Evolutionary conservation across 2,329 filamentous ascomycete genomes (phyloP).

Genomic region (Shiraia sp.): DNA sequence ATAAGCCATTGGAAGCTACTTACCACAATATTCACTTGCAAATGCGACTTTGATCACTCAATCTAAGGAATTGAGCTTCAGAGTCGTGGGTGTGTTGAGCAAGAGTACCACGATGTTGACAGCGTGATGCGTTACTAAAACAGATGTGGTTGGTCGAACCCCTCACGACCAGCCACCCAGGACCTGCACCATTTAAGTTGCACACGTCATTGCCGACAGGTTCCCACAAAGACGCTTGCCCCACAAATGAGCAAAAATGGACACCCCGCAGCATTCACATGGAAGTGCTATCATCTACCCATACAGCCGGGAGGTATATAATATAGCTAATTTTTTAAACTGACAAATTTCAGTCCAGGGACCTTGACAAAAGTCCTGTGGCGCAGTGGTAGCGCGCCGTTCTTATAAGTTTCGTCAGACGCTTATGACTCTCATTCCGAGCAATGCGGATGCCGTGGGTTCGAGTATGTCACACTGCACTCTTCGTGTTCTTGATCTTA

Average conservation of each 20-base stretch:
- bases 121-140: slow-evolving; percentile 5
- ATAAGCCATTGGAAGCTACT: slow-evolving; percentile 8
- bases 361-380: slow-evolving; percentile 38
- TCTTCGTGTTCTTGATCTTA: not conserved
- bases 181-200: not conserved
- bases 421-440: slow-evolving; percentile 38
- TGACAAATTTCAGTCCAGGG: slow-evolving; percentile 20
- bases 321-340: slow-evolving; percentile 1
- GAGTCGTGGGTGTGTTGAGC: slow-evolving; percentile 1
- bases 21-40: not conserved
- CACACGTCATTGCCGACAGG: not conserved
- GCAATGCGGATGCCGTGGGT: slow-evolving; percentile 53
- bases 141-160: slow-evolving; percentile 16
- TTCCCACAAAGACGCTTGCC: not conserved
- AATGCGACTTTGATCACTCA: not conserved
- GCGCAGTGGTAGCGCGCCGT: slow-evolving; percentile 56
- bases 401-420: slow-evolving; percentile 50
- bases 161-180: slow-evolving; percentile 8
- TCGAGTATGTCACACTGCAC: slow-evolving; percentile 27
- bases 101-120: slow-evolving; percentile 15
- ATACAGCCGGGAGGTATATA: slow-evolving; percentile 1
- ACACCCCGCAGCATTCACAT: not conserved
- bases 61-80: not conserved
- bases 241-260: not conserved
- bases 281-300: not conserved